phyloP scores from a whole-genome alignment of 208 protist genomes.

The Trypanosoma melophagium region DNA sequence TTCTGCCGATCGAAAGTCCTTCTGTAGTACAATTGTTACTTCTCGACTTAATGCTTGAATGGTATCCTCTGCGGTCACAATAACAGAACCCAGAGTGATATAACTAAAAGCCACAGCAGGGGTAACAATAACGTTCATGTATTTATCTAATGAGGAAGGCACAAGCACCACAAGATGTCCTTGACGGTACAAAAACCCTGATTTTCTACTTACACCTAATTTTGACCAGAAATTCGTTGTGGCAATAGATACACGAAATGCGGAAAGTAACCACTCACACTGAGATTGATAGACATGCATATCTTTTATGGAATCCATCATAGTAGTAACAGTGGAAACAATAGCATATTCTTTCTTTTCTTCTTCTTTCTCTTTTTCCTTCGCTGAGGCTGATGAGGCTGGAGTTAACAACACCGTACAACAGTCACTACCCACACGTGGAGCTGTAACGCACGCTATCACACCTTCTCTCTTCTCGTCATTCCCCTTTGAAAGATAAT shows the following conservation, averaged over 20 bases:
- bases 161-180: slow-evolving; percentile 65
- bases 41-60: background rate
- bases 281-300: slow-evolving; percentile 2
- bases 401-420: slow-evolving; percentile 44
- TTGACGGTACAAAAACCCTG: slow-evolving; percentile 42
- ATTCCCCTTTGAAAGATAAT: slow-evolving; percentile 12
- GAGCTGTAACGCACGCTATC: slow-evolving; percentile 41
- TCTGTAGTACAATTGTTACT: slow-evolving; percentile 41
- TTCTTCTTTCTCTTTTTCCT: background rate
- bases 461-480: background rate
- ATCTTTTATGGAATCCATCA: background rate
- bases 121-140: slow-evolving; percentile 9
- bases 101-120: slow-evolving; percentile 9
- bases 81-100: slow-evolving; percentile 17
- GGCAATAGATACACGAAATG: slow-evolving; percentile 18
- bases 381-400: background rate
- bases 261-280: slow-evolving; percentile 25
- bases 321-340: background rate
- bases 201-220: slow-evolving; percentile 20
- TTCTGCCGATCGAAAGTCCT: slow-evolving; percentile 57
- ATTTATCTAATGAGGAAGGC: slow-evolving; percentile 33
- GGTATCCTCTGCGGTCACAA: slow-evolving; percentile 1
- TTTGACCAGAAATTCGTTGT: slow-evolving; percentile 17
- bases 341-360: background rate
- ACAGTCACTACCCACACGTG: slow-evolving; percentile 47